A percentile compares a stretch with the other conserved stretches of the same genome.
Conservation (phyloP, 192 early-diverging fungal genomes). For the Dimargaris cristalligena region DNA sequence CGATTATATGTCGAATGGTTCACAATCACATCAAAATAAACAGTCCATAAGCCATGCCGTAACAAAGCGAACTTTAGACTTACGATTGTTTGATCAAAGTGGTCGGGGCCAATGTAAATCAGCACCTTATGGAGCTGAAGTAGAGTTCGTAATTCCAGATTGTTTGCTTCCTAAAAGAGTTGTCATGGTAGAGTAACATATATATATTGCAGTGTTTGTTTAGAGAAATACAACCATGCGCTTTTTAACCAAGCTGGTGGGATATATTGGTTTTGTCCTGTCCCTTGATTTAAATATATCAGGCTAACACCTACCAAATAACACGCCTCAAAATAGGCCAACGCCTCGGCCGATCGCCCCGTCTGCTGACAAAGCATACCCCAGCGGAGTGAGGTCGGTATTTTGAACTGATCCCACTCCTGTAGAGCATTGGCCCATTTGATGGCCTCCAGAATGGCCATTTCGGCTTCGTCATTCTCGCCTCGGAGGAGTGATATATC, state of each 20-base stretch:
- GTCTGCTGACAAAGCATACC: constrained; percentile 9
- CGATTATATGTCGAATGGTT: not conserved
- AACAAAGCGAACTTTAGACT: not conserved
- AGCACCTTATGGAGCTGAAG: constrained; percentile 9
- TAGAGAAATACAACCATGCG: not conserved
- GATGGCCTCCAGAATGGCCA: constrained; percentile 1
- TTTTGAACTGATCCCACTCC: not conserved
- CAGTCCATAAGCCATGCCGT: not conserved
- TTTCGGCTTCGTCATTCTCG: not conserved
- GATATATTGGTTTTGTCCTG: not conserved
- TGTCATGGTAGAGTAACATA: not conserved
- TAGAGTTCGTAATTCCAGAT: not conserved
- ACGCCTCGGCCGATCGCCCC: not conserved
- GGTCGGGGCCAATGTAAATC: not conserved
- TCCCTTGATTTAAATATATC: not conserved
- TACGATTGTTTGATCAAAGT: not conserved
- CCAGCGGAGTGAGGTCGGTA: not conserved
- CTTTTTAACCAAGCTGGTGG: not conserved
- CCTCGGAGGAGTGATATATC: not conserved
- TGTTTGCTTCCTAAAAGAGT: not conserved
- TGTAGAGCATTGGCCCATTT: not conserved
- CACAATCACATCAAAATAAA: not conserved
- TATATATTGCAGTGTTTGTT: not conserved
- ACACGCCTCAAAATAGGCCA: constrained; percentile 9
- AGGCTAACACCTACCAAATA: not conserved